Conservation (phyloP, 306 rosid species). For the Citrullus amarus region DNA sequence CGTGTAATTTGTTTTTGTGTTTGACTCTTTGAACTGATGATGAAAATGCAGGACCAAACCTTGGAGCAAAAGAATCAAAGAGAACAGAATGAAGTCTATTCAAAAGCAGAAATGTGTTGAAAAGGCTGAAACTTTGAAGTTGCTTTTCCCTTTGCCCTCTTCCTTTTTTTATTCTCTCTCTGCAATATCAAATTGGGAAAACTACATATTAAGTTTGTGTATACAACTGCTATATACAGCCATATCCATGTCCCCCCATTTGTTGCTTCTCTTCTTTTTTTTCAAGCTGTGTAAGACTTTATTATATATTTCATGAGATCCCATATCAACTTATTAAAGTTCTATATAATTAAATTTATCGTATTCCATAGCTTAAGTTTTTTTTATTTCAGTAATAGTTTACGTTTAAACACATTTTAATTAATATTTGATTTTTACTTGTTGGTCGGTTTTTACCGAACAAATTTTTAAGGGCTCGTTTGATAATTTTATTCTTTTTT, state of each 20-base stretch:
- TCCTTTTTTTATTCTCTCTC: not conserved
- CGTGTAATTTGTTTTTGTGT: too few species aligned
- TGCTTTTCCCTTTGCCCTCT: not conserved
- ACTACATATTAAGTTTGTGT: constrained; percentile 6
- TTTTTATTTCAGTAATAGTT: too few species aligned
- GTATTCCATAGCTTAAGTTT: too few species aligned
- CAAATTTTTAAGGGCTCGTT: too few species aligned
- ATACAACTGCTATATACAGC: not conserved
- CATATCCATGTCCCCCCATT: not conserved
- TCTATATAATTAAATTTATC: too few species aligned
- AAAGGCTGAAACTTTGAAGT: constrained; percentile 1
- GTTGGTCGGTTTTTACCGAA: too few species aligned
- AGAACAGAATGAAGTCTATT: not conserved
- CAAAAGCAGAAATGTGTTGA: not conserved
- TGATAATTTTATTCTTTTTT: too few species aligned
- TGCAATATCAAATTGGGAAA: not conserved
- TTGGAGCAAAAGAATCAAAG: not conserved
- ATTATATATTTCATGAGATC: not conserved
- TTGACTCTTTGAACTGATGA: not conserved
- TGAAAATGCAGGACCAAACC: not conserved
- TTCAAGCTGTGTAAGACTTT: not conserved
- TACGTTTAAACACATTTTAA: too few species aligned
- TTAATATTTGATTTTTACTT: too few species aligned
- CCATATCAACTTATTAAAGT: not conserved
- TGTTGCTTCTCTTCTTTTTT: not conserved